A percentile compares a stretch with the other conserved stretches of the same genome.
Conservation (phyloP, 768 basidiomycete species). For the Termitomyces sp. region DNA sequence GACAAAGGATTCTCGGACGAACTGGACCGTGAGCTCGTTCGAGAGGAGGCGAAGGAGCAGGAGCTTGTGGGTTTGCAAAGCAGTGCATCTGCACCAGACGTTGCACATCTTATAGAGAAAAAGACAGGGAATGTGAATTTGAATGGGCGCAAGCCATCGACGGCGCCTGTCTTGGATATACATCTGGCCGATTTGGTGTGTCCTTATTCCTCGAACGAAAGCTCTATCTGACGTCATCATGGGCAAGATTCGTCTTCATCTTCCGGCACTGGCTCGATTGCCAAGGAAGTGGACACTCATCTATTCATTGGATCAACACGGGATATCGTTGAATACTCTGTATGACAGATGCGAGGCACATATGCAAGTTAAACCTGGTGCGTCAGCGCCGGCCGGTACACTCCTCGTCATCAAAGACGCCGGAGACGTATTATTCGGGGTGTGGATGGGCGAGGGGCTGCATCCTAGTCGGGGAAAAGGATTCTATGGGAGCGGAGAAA, state of each 20-base stretch:
- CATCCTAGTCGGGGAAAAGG: slow-evolving; percentile 48
- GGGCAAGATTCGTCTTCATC: slow-evolving; percentile 56
- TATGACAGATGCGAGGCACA: slow-evolving; percentile 58
- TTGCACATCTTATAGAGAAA: slow-evolving; percentile 45
- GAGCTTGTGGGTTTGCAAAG: slow-evolving; percentile 15
- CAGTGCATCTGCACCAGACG: slow-evolving; percentile 13
- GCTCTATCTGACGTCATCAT: not conserved
- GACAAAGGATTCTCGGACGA: slow-evolving; percentile 57
- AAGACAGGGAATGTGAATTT: slow-evolving; percentile 44
- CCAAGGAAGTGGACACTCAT: slow-evolving; percentile 69
- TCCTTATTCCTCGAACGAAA: not conserved
- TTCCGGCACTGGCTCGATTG: slow-evolving; percentile 72
- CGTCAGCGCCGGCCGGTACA: slow-evolving; percentile 30
- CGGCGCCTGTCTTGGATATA: slow-evolving; percentile 43
- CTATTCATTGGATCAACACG: slow-evolving; percentile 93
- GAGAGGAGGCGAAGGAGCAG: slow-evolving; percentile 12
- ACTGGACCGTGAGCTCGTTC: slow-evolving; percentile 32
- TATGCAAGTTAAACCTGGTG: slow-evolving; percentile 23
- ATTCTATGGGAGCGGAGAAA: slow-evolving; percentile 89
- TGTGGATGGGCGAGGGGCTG: slow-evolving; percentile 73
- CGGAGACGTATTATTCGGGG: slow-evolving; percentile 68
- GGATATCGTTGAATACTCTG: slow-evolving; percentile 86
- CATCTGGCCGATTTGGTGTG: slow-evolving; percentile 58
- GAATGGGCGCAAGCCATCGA: slow-evolving; percentile 49
- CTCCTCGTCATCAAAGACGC: slow-evolving; percentile 66